These are phyloP conservation scores for Chaetomiaceae sp. DNA, from an alignment of 2,329 filamentous ascomycete genomes.

Conservation along the genomic window DNA sequence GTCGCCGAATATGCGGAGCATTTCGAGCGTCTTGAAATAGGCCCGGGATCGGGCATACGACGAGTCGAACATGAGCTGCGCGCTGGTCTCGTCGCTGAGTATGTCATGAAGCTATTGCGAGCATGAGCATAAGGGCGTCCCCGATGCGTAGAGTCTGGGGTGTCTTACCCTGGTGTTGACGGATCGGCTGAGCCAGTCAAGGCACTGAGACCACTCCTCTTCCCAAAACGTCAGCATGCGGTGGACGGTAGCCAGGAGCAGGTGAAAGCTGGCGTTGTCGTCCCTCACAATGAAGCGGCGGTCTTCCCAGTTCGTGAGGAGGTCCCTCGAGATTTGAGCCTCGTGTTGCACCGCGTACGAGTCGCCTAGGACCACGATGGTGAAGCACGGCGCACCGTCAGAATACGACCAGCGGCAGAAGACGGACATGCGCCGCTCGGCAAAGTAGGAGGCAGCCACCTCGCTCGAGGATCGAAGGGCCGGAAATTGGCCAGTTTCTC, in stretches of 20 bases:
- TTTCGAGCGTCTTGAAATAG: conserved; percentile 13
- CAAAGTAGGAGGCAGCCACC: neutral
- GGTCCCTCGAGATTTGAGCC: neutral
- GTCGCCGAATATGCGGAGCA: conserved; percentile 9
- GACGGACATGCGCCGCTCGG: conserved; percentile 4
- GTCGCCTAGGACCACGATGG: conserved; percentile 1
- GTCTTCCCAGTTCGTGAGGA: conserved; percentile 1
- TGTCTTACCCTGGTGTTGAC: neutral
- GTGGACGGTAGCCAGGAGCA: conserved; percentile 1
- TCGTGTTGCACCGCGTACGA: neutral
- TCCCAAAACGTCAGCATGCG: conserved; percentile 2
- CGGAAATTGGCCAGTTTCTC: conserved; percentile 2
- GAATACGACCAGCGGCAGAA: neutral
- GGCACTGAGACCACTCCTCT: neutral
- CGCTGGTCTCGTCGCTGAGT: neutral
- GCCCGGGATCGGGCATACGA: conserved; percentile 7
- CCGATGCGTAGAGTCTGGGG: fast-evolving
- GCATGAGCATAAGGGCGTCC: neutral
- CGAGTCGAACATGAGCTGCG: conserved; percentile 11
- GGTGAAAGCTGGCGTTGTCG: conserved; percentile 1
- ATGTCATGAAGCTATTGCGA: neutral
- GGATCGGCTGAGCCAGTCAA: neutral
- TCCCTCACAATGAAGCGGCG: conserved; percentile 1
- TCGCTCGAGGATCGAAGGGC: neutral
- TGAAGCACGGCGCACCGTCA: neutral